phyloP scores from a whole-genome alignment of 305 asterid genomes.

The Caryopteris hybrid region DNA sequence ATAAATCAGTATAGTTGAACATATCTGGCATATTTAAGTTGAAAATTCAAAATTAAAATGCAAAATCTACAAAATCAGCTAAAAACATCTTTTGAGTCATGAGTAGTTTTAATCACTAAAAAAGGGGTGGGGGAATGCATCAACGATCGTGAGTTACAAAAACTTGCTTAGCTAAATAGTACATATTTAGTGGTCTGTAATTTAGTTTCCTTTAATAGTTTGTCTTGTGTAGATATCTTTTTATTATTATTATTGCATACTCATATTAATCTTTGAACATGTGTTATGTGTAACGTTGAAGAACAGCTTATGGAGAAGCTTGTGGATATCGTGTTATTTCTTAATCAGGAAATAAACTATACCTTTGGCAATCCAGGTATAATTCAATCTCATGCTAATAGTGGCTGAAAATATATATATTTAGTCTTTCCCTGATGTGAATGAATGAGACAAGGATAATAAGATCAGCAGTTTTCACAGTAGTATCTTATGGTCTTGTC shows the following conservation, averaged over 20 bases:
- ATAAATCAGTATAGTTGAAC: not conserved
- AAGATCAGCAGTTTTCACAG: not conserved
- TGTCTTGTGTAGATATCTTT: not conserved
- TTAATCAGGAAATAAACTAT: conserved; percentile 65
- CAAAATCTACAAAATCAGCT: not conserved
- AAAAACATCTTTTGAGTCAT: not conserved
- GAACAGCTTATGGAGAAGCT: conserved; percentile 76
- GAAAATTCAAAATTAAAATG: not conserved
- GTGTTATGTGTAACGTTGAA: conserved; percentile 17
- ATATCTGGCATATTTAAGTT: not conserved
- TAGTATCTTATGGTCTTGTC: not conserved
- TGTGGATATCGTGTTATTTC: conserved; percentile 63
- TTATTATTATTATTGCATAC: not conserved
- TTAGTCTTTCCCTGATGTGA: not conserved
- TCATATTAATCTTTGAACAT: not conserved
- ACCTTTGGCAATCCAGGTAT: conserved; percentile 62
- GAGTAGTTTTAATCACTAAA: not conserved
- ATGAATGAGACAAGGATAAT: not conserved
- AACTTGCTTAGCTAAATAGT: not conserved
- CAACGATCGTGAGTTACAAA: not conserved
- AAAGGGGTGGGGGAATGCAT: not conserved
- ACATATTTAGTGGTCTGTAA: not conserved
- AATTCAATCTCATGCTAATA: conserved; percentile 8
- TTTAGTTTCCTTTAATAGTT: not conserved
- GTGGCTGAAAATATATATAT: not conserved